Base-by-base conservation (phyloP, 2,329 filamentous ascomycete species). In the Paraconiothyrium sp. region DNA sequence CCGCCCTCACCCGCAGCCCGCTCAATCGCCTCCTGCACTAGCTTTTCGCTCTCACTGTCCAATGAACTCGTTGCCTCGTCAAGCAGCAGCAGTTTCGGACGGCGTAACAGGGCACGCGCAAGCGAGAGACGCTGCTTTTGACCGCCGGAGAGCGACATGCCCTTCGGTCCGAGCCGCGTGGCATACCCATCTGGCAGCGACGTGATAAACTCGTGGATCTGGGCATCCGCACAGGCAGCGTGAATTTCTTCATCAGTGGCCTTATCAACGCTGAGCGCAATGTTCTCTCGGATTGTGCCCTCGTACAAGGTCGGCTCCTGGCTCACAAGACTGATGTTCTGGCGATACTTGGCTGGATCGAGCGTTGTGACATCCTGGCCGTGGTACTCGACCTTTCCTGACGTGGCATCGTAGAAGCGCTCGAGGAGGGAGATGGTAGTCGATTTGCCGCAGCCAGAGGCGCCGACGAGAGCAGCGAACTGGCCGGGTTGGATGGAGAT, bases 381-480 rank as follows among this genome's bases (percentile, higher is more conserved):
- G 54, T 80, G 78, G 72, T 88, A 86, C 0, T 89, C 80, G 57
- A 95, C 89, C 5, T 81, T 79, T 6, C 92, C 92, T 11, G 83
- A 80, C 16, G 85, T 81, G 0, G 88, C 79, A 44, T 92, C 87
- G 74, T 94, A 94, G 77, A 94, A 93, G 41, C 88, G 80, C 66
- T 87, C 83, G 9, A 88, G 79, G 2, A 88, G 79, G 1, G 80
- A 79, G 39, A 94, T 86, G 47, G 92, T 88, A 16, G 88, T 92
- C 0, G 89, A 90, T 79, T 94, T 92, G 39, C 90, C 90, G 61
- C 88, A 90, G 0, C 90, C 90, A 1, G 88, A 90, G 0, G 89
- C 85, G 1, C 90, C 90, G 5, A 92, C 90, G 1, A 92, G 81
- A 1, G 89, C 90, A 0, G 86, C 88, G 70, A 91, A 92, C 71